Evolutionary conservation across 73 alveolate species (phyloP).

Genomic region (Paramecium octaurelia): DNA sequence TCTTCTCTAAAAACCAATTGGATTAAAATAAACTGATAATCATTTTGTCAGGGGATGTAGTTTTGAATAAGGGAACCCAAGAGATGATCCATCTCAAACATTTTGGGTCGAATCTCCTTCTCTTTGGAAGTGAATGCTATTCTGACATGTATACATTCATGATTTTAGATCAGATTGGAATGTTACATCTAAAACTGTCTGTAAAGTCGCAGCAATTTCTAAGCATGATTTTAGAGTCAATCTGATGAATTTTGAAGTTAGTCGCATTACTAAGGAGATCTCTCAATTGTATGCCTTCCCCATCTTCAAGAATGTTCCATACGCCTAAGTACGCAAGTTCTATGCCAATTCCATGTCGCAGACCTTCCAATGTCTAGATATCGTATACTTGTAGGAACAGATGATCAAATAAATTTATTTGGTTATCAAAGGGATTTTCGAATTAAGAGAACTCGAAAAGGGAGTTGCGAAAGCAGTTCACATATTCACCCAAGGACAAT

Average conservation of each 20-base stretch:
- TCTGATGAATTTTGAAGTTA: not conserved
- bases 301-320: not conserved
- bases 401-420: not conserved
- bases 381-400: not conserved
- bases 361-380: not conserved
- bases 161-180: slow-evolving; percentile 31
- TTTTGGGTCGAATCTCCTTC: not conserved
- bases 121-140: slow-evolving; percentile 12
- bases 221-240: not conserved
- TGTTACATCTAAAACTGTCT: not conserved
- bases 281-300: not conserved
- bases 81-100: not conserved
- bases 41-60: not conserved
- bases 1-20: not conserved
- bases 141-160: slow-evolving; percentile 3
- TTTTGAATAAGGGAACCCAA: not conserved
- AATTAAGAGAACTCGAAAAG: not conserved
- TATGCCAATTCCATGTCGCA: not conserved
- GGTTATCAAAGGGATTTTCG: slow-evolving; percentile 10
- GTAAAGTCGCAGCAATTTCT: not conserved
- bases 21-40: not conserved
- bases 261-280: not conserved
- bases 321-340: not conserved
- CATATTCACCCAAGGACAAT: not conserved
- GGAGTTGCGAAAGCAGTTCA: slow-evolving; percentile 5